These are phyloP conservation scores for Fusarium foetens DNA, from an alignment of 2,329 filamentous ascomycete genomes.

Conservation along the genomic window DNA sequence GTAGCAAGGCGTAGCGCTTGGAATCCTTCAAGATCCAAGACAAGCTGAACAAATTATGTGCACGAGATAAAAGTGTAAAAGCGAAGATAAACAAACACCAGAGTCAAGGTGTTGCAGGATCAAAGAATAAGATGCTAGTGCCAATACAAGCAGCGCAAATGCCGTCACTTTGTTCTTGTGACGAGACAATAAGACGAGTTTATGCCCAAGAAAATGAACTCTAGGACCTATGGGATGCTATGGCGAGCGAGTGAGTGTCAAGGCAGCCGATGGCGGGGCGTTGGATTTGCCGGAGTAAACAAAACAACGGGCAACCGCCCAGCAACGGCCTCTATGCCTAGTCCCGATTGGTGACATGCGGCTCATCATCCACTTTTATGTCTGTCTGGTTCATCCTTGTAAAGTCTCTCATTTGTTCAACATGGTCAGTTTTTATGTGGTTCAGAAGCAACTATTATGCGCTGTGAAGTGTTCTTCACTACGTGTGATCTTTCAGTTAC, in stretches of 20 bases:
- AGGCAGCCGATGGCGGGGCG: conserved; percentile 38
- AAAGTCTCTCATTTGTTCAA: conserved; percentile 26
- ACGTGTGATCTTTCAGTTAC: not conserved
- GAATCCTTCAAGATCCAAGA: conserved; percentile 35
- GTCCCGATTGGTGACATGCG: conserved; percentile 38
- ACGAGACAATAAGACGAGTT: conserved; percentile 35
- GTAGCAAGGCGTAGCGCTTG: conserved; percentile 29
- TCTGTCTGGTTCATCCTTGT: conserved; percentile 31
- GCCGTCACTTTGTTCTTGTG: conserved; percentile 33
- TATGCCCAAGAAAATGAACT: conserved; percentile 33
- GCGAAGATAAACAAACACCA: conserved; percentile 20
- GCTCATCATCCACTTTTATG: conserved; percentile 25
- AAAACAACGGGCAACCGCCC: conserved; percentile 49
- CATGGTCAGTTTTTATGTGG: conserved; percentile 13
- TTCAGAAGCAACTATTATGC: conserved; percentile 20
- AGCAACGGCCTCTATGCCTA: conserved; percentile 44
- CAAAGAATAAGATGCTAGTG: conserved; percentile 30
- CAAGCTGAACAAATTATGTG: conserved; percentile 27
- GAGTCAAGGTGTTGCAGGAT: conserved; percentile 14
- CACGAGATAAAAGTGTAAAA: not conserved
- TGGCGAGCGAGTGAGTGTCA: conserved; percentile 24
- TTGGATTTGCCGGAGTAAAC: conserved; percentile 46
- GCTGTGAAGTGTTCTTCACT: not conserved
- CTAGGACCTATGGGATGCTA: conserved; percentile 12
- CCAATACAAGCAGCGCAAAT: conserved; percentile 20